Evolutionary conservation across 73 alveolate genomes (phyloP).

Genomic region (Paramecium sexaurelia): DNA sequence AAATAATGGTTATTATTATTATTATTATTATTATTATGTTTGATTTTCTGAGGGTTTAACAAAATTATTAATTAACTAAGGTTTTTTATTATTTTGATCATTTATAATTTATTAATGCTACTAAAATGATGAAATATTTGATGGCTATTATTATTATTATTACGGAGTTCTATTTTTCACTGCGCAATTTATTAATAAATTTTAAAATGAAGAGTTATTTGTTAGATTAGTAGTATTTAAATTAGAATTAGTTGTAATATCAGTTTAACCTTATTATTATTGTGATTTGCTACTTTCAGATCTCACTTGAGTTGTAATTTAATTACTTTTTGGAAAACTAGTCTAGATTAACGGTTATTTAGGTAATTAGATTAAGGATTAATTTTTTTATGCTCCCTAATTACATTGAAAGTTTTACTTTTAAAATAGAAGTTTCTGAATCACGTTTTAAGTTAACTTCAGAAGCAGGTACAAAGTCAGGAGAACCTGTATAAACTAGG

Average conservation of each 20-base stretch:
- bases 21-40: not conserved
- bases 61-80: not conserved
- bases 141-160: not conserved
- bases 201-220: conserved; percentile 23
- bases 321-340: not conserved
- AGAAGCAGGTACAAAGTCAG: conserved; percentile 39
- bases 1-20: not conserved
- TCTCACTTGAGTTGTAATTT: conserved; percentile 5
- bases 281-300: conserved; percentile 39
- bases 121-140: not conserved
- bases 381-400: conserved; percentile 45
- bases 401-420: not conserved
- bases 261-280: not conserved
- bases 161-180: conserved; percentile 19
- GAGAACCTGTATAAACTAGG: conserved; percentile 34
- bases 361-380: not conserved
- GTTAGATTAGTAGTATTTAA: not conserved
- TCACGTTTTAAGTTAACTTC: not conserved
- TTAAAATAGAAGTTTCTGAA: not conserved
- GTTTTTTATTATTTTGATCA: not conserved
- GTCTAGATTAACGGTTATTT: not conserved
- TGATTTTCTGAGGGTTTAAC: not conserved
- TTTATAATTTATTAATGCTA: not conserved
- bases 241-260: not conserved
- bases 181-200: conserved; percentile 21